Evolutionary conservation across 2,329 filamentous ascomycete species (phyloP).

Genomic region (Akanthomyces muscarius): DNA sequence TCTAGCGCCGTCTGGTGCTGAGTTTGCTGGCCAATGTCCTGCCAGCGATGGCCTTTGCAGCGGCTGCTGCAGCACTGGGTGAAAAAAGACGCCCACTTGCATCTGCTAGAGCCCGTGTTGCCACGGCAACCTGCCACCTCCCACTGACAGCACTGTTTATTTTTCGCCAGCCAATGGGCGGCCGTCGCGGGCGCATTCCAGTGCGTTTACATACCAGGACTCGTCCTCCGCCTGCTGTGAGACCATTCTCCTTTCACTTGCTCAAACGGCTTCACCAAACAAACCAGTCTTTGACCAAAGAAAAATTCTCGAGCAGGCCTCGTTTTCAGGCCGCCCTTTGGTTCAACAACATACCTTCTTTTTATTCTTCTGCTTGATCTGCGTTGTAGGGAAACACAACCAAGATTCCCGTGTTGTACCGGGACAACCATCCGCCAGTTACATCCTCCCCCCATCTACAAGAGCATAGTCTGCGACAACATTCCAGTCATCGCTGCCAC

Average conservation of each 20-base stretch:
- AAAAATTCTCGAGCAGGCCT: slow-evolving; percentile 12
- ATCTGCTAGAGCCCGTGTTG: slow-evolving; percentile 19
- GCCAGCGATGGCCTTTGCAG: background rate
- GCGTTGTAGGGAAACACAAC: background rate
- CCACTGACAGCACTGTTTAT: slow-evolving; percentile 28
- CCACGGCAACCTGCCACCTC: slow-evolving; percentile 26
- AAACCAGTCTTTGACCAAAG: background rate
- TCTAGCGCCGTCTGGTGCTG: background rate
- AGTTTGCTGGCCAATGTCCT: slow-evolving; percentile 11
- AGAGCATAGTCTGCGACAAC: slow-evolving; percentile 24
- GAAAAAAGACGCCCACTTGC: background rate
- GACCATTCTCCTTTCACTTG: slow-evolving; percentile 4
- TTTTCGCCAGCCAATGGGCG: slow-evolving; percentile 30
- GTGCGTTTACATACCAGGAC: slow-evolving; percentile 16
- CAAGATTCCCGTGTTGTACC: background rate
- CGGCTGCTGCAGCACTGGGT: too few species aligned
- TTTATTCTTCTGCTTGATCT: background rate
- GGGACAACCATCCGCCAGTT: slow-evolving; percentile 7
- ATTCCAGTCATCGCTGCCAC: slow-evolving; percentile 27
- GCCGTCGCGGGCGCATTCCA: slow-evolving; percentile 18
- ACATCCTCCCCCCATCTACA: background rate
- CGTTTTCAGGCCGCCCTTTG: slow-evolving; percentile 12
- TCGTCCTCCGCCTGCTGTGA: slow-evolving; percentile 12
- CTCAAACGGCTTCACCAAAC: slow-evolving; percentile 9
- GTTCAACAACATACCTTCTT: background rate